Evolutionary conservation across 2,329 filamentous ascomycete species (phyloP).

Genomic region (Curvularia hawaiiensis): DNA sequence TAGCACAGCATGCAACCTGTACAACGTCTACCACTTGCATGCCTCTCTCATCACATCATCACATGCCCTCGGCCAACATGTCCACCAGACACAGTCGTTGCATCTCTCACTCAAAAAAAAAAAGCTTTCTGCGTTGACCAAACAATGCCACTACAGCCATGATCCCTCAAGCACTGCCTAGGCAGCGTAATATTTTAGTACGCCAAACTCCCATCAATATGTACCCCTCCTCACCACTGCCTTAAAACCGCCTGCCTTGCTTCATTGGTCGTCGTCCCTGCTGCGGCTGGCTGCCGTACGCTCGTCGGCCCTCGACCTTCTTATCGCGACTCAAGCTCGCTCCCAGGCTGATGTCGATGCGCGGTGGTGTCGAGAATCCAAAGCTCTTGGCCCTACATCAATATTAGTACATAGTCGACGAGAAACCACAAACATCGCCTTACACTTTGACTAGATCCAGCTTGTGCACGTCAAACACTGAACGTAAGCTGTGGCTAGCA

Average conservation of each 20-base stretch:
- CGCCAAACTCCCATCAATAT: constrained; percentile 18
- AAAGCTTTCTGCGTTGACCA: neutral
- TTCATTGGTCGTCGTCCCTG: constrained; percentile 61
- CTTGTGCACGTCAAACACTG: constrained; percentile 84
- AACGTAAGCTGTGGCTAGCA: constrained; percentile 80
- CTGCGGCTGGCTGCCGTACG: constrained; percentile 79
- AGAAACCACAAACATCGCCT: neutral
- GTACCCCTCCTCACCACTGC: constrained; percentile 5
- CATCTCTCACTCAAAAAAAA: neutral
- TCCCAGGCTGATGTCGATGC: constrained; percentile 78
- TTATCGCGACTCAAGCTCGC: constrained; percentile 78
- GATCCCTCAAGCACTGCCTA: constrained; percentile 3
- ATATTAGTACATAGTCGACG: neutral
- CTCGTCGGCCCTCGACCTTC: constrained; percentile 64
- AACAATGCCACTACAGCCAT: constrained; percentile 6
- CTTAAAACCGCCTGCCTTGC: constrained; percentile 42
- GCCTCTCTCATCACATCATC: neutral
- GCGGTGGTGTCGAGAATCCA: constrained; percentile 76
- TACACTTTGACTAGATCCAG: constrained; percentile 78
- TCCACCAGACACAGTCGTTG: neutral
- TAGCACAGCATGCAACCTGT: neutral
- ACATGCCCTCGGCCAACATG: neutral
- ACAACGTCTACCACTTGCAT: neutral
- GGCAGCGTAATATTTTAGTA: constrained; percentile 12
- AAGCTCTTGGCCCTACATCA: constrained; percentile 69